Evolutionary conservation across 1,284 basidiomycete species (phyloP).

Genomic region (Golubevia pallescens): DNA sequence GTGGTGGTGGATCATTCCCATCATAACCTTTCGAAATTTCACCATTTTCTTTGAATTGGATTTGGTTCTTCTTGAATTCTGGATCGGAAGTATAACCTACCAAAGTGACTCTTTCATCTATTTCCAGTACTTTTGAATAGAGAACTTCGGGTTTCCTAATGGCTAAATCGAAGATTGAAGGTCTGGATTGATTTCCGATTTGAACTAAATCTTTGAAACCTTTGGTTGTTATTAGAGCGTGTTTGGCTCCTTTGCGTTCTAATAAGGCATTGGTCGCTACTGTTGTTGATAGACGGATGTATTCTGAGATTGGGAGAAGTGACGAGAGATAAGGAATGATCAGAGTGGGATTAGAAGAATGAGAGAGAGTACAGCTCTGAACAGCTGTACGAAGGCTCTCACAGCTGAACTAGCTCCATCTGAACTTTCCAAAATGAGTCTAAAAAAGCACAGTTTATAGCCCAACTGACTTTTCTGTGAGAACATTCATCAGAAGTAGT

Average conservation of each 20-base stretch:
- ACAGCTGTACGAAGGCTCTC: no score
- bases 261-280: slow-evolving; percentile 66
- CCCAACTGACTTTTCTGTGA: no score
- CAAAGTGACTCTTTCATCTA: slow-evolving; percentile 60
- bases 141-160: slow-evolving; percentile 65
- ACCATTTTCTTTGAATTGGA: slow-evolving; percentile 18
- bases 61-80: slow-evolving; percentile 22
- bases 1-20: slow-evolving; percentile 42
- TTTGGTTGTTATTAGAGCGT: slow-evolving; percentile 63
- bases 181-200: slow-evolving; percentile 65
- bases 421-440: no score
- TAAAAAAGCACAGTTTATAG: no score
- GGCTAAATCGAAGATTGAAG: slow-evolving; percentile 65
- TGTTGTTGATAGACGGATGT: slow-evolving; percentile 65
- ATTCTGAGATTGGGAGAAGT: slow-evolving; percentile 34
- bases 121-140: slow-evolving; percentile 53
- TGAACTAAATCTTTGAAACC: slow-evolving; percentile 65
- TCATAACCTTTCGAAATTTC: slow-evolving; percentile 26
- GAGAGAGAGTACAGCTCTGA: no score
- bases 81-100: slow-evolving; percentile 60
- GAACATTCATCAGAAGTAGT: no score
- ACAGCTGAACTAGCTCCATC: no score
- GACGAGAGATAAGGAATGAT: neutral
- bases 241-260: slow-evolving; percentile 64
- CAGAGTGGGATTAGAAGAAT: neutral